Conservation (phyloP, 139 green algal species). For the Volvox africanus region DNA sequence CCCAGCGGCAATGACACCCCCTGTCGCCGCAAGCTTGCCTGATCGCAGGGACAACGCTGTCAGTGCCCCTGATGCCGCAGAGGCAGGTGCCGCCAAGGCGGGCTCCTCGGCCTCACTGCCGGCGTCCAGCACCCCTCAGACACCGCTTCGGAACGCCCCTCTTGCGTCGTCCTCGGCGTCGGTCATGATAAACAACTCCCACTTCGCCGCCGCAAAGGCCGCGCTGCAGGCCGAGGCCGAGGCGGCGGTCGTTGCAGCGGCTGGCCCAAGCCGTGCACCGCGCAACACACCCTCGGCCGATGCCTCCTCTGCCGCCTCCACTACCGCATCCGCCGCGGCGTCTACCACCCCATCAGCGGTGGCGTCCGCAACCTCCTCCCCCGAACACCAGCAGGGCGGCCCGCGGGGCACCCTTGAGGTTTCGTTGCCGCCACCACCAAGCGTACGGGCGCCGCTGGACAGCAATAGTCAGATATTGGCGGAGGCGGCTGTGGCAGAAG, state of each 20-base stretch:
- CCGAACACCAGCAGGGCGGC: neutral
- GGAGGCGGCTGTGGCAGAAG: neutral
- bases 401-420: neutral
- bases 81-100: no score
- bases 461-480: neutral
- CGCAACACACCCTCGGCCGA: neutral
- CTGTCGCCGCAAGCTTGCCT: no score
- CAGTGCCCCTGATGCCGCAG: no score
- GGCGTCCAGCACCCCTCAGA: neutral
- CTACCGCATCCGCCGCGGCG: neutral
- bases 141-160: neutral
- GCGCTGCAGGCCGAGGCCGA: neutral
- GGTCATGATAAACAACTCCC: neutral
- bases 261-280: neutral
- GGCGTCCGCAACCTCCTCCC: neutral
- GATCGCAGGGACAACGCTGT: no score
- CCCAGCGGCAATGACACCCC: no score
- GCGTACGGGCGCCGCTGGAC: no score
- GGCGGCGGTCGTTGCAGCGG: neutral
- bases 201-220: neutral
- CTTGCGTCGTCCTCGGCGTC: neutral
- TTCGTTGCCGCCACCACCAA: neutral
- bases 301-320: neutral
- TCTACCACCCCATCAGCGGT: neutral
- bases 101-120: neutral